Conservation (phyloP, 2,329 filamentous ascomycete genomes). For the Trichoderma brevicompactum region DNA sequence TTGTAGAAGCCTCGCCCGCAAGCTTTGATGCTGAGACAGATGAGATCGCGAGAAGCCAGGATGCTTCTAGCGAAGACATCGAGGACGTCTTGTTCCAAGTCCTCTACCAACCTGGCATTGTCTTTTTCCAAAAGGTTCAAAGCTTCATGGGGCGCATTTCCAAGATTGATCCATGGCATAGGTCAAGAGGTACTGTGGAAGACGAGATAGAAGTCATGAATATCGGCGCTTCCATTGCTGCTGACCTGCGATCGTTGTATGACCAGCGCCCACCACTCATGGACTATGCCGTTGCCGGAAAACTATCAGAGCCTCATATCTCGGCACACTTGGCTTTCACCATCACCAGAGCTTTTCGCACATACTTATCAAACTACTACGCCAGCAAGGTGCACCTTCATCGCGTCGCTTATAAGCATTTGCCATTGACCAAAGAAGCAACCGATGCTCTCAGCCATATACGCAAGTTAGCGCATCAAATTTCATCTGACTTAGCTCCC, state of each 20-base stretch:
- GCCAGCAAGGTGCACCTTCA: constrained; percentile 61
- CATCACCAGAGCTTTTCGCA: constrained; percentile 58
- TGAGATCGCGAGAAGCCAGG: constrained; percentile 33
- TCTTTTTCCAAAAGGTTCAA: constrained; percentile 63
- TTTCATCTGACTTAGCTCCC: constrained; percentile 46
- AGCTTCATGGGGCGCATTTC: constrained; percentile 62
- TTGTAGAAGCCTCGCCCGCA: constrained; percentile 49
- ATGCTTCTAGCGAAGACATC: constrained; percentile 43
- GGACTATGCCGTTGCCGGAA: constrained; percentile 59
- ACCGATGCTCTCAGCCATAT: constrained; percentile 54
- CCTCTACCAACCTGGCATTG: constrained; percentile 58
- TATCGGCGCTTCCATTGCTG: constrained; percentile 54
- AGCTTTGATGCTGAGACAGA: constrained; percentile 42
- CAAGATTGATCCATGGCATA: constrained; percentile 61
- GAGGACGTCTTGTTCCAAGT: constrained; percentile 59
- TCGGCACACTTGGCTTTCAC: constrained; percentile 54
- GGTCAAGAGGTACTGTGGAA: constrained; percentile 58
- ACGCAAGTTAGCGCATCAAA: constrained; percentile 51
- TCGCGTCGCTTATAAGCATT: constrained; percentile 58
- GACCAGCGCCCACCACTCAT: constrained; percentile 57
- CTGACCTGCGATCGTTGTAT: constrained; percentile 56
- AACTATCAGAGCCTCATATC: constrained; percentile 53
- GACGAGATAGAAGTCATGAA: constrained; percentile 64
- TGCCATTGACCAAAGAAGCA: constrained; percentile 57
- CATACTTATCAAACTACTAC: constrained; percentile 61